These are phyloP conservation scores for Hypoxylon sp. DNA, from an alignment of 2,329 filamentous ascomycete species.

Conservation along the genomic window DNA sequence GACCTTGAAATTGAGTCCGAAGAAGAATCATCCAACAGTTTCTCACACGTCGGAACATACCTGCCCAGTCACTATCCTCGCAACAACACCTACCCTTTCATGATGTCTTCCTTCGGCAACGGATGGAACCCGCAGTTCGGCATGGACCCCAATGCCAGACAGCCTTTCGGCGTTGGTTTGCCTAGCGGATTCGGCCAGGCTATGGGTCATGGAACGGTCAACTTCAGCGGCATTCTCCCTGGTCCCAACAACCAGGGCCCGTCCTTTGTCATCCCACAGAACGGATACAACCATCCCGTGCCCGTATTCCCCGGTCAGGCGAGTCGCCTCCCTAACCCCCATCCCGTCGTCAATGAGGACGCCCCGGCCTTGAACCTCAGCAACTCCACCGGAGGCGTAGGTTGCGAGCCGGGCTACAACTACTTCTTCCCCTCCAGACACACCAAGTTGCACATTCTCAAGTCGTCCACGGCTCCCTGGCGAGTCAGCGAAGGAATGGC, in stretches of 20 bases:
- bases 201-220: neutral
- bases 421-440: slow-evolving; percentile 70
- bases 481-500: slow-evolving; percentile 57
- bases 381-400: slow-evolving; percentile 68
- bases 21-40: neutral
- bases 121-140: slow-evolving; percentile 47
- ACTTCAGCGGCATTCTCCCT: slow-evolving; percentile 27
- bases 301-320: slow-evolving; percentile 47
- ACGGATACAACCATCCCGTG: slow-evolving; percentile 39
- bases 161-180: slow-evolving; percentile 2
- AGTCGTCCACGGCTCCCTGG: slow-evolving; percentile 65
- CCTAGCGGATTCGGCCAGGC: neutral
- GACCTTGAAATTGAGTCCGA: neutral
- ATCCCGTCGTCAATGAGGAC: slow-evolving; percentile 57
- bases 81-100: neutral
- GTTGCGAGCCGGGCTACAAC: slow-evolving; percentile 72
- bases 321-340: slow-evolving; percentile 55
- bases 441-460: slow-evolving; percentile 70
- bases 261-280: slow-evolving; percentile 36
- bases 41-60: neutral
- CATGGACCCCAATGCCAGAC: slow-evolving; percentile 31
- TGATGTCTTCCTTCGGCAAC: slow-evolving; percentile 37
- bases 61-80: neutral
- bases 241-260: slow-evolving; percentile 39
- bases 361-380: slow-evolving; percentile 66